Conservation (phyloP, 2,329 filamentous ascomycete genomes). For the Hypoxylon sp. region DNA sequence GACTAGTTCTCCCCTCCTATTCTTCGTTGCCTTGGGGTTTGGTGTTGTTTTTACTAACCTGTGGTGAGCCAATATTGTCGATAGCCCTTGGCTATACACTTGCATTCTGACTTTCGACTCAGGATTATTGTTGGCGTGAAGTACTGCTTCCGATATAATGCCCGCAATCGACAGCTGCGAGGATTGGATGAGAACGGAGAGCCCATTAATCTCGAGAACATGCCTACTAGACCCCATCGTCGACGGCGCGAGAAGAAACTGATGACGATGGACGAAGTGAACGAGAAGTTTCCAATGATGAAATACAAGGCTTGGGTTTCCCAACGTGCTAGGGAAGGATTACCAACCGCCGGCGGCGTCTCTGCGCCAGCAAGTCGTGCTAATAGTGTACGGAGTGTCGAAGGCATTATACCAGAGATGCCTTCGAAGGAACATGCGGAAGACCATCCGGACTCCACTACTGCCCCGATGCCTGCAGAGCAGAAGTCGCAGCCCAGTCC, state of each 20-base stretch:
- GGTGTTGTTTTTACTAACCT: constrained; percentile 99
- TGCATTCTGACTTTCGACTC: constrained; percentile 39
- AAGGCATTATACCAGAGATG: constrained; percentile 64
- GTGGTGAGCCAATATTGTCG: constrained; percentile 74
- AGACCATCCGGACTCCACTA: constrained; percentile 53
- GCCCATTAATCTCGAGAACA: constrained; percentile 86
- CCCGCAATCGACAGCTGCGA: constrained; percentile 85
- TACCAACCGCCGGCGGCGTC: constrained; percentile 87
- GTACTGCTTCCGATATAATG: constrained; percentile 99
- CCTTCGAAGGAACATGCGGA: constrained; percentile 60
- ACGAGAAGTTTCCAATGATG: constrained; percentile 92
- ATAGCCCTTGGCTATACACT: constrained; percentile 5
- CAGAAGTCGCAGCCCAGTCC: constrained; percentile 45
- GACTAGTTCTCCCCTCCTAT: constrained; percentile 81
- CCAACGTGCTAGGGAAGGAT: constrained; percentile 82
- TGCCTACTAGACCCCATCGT: constrained; percentile 83
- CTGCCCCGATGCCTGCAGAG: constrained; percentile 42
- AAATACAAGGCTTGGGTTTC: constrained; percentile 98
- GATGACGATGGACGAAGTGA: constrained; percentile 99
- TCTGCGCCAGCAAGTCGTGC: constrained; percentile 79
- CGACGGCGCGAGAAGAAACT: constrained; percentile 95
- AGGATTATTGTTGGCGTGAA: constrained; percentile 99
- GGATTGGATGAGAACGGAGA: constrained; percentile 82
- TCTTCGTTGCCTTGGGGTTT: constrained; percentile 96
- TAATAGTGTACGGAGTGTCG: constrained; percentile 77